These are phyloP conservation scores for Amanita exitialis DNA, from an alignment of 768 basidiomycete genomes.

Conservation along the genomic window DNA sequence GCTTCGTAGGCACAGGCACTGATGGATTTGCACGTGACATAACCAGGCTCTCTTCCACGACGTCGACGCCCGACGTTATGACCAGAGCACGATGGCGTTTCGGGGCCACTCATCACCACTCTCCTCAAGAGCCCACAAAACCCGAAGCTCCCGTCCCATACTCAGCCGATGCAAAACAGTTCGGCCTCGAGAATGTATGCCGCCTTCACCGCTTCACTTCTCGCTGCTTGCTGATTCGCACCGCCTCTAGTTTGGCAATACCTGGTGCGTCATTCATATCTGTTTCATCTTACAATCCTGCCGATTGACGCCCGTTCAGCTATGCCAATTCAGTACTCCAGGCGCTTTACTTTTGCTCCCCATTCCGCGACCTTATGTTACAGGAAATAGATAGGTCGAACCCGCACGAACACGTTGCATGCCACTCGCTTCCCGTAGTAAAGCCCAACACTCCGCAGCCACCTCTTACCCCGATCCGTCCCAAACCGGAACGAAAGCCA, in stretches of 20 bases:
- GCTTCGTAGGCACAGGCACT: slow-evolving; percentile 4
- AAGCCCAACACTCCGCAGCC: slow-evolving; percentile 18
- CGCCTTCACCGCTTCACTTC: background rate
- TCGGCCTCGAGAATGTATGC: slow-evolving; percentile 96
- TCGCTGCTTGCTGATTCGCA: slow-evolving; percentile 6
- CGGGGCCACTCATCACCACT: slow-evolving; percentile 13
- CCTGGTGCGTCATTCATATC: slow-evolving; percentile 51
- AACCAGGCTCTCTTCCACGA: background rate
- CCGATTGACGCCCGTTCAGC: slow-evolving; percentile 28
- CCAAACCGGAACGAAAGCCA: slow-evolving; percentile 48
- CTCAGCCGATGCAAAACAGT: slow-evolving; percentile 73
- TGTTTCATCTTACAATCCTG: background rate
- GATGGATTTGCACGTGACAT: background rate
- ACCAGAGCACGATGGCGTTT: slow-evolving; percentile 30
- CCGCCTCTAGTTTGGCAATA: slow-evolving; percentile 81
- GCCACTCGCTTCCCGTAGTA: slow-evolving; percentile 12
- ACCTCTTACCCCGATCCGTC: slow-evolving; percentile 32
- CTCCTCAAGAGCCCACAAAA: slow-evolving; percentile 14
- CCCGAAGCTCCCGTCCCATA: slow-evolving; percentile 26
- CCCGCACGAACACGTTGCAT: slow-evolving; percentile 21
- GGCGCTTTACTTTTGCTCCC: slow-evolving; percentile 89
- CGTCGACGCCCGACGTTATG: slow-evolving; percentile 11
- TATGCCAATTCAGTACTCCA: slow-evolving; percentile 99
- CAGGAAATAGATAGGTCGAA: slow-evolving; percentile 48
- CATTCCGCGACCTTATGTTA: slow-evolving; percentile 87